Evolutionary conservation across 305 asterid species (phyloP).

Genomic region (Andrographis paniculata): DNA sequence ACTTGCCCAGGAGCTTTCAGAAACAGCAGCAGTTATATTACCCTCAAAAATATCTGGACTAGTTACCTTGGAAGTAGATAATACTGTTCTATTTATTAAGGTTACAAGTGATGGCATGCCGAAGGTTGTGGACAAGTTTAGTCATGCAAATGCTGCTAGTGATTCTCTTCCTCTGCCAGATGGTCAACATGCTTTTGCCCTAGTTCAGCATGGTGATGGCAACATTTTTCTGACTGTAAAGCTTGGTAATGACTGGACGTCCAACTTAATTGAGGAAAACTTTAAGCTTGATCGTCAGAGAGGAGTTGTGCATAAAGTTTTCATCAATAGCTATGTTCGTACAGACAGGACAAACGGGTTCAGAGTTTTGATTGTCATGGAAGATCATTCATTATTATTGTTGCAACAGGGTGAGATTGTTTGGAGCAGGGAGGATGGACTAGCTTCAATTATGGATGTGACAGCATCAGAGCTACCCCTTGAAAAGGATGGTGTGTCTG

Average conservation of each 20-base stretch:
- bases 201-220: slow-evolving; percentile 49
- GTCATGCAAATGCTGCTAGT: slow-evolving; percentile 50
- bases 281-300: slow-evolving; percentile 57
- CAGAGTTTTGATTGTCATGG: slow-evolving; percentile 93
- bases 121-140: slow-evolving; percentile 41
- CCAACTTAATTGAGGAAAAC: slow-evolving; percentile 58
- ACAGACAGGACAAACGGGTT: slow-evolving; percentile 87
- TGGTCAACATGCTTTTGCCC: slow-evolving; percentile 65
- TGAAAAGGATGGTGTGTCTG: slow-evolving; percentile 85
- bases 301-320: slow-evolving; percentile 73
- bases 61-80: slow-evolving; percentile 34
- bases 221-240: slow-evolving; percentile 62
- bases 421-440: slow-evolving; percentile 95
- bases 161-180: slow-evolving; percentile 60
- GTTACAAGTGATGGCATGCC: slow-evolving; percentile 47
- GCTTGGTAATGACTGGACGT: slow-evolving; percentile 52
- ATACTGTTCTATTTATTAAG: slow-evolving; percentile 40
- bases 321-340: slow-evolving; percentile 72
- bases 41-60: slow-evolving; percentile 64
- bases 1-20: slow-evolving; percentile 45
- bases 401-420: slow-evolving; percentile 88
- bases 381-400: slow-evolving; percentile 78
- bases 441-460: slow-evolving; percentile 87
- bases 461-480: slow-evolving; percentile 81
- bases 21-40: slow-evolving; percentile 48